A percentile compares a stretch with the other conserved stretches of the same genome.
phyloP scores from a whole-genome alignment of 257 asterid genomes.

The Orobanche coerulescens region DNA sequence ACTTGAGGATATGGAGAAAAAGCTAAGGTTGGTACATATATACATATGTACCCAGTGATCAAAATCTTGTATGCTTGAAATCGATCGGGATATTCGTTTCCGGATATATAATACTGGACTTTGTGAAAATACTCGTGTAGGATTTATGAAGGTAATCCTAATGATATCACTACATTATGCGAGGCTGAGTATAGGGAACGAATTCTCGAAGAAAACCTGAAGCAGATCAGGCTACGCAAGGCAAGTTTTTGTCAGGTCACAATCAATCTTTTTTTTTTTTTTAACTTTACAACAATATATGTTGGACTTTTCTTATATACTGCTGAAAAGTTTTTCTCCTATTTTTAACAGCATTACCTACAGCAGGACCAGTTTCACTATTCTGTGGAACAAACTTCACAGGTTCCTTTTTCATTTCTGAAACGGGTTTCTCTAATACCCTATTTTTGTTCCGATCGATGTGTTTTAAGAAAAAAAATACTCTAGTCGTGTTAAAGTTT shows the following conservation, averaged over 20 bases:
- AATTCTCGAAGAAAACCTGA: slow-evolving; percentile 60
- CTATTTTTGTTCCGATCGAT: too few species aligned
- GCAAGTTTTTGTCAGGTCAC: slow-evolving; percentile 25
- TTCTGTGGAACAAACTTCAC: slow-evolving; percentile 41
- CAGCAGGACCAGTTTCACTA: slow-evolving; percentile 47
- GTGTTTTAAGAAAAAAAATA: too few species aligned
- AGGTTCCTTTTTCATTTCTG: slow-evolving; percentile 32
- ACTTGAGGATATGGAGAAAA: slow-evolving; percentile 60
- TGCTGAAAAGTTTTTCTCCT: too few species aligned
- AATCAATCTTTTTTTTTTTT: too few species aligned
- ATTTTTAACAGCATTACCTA: slow-evolving; percentile 42
- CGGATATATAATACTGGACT: neutral
- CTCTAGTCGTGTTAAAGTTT: too few species aligned
- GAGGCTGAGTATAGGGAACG: slow-evolving; percentile 83
- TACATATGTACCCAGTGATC: neutral
- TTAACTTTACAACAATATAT: neutral
- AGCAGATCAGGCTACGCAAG: slow-evolving; percentile 54
- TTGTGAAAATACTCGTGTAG: slow-evolving; percentile 24
- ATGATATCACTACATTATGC: slow-evolving; percentile 42
- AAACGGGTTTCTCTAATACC: too few species aligned
- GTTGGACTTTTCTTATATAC: neutral
- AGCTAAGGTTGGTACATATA: slow-evolving; percentile 46
- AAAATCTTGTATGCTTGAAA: neutral
- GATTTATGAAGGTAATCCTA: slow-evolving; percentile 57
- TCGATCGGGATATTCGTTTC: neutral